These are phyloP conservation scores for Leavenworthia alabamica DNA, from an alignment of 345 rosid species.

Conservation along the genomic window DNA sequence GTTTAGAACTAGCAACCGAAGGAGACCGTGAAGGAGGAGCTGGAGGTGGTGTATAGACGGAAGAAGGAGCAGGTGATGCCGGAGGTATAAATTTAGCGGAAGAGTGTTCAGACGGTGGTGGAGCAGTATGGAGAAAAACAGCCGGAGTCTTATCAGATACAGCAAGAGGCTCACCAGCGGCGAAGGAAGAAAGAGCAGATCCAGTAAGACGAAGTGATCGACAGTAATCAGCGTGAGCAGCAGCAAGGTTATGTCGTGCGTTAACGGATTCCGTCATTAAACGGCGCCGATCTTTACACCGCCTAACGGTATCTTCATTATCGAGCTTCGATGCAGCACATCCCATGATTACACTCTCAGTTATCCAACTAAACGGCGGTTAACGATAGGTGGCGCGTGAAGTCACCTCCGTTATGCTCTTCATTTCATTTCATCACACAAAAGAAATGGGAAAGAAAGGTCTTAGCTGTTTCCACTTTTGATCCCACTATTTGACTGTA, in stretches of 20 bases:
- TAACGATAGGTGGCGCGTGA: conserved; percentile 11
- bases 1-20: conserved; percentile 44
- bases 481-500: conserved; percentile 16
- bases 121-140: conserved; percentile 52
- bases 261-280: conserved; percentile 79
- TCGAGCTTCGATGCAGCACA: conserved; percentile 90
- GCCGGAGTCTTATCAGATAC: conserved; percentile 86
- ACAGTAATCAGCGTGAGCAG: conserved; percentile 93
- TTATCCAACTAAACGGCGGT: neutral
- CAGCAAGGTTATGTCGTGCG: conserved; percentile 81
- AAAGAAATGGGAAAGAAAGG: neutral
- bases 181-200: conserved; percentile 75
- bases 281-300: conserved; percentile 97
- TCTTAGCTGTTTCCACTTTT: conserved; percentile 26
- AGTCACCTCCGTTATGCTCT: neutral
- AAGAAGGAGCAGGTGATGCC: conserved; percentile 43
- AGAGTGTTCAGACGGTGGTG: neutral
- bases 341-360: conserved; percentile 42
- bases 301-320: conserved; percentile 84
- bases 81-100: conserved; percentile 16
- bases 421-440: neutral
- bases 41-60: conserved; percentile 37
- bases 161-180: conserved; percentile 65
- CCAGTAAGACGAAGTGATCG: conserved; percentile 82
- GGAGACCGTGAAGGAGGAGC: conserved; percentile 42